Evolutionary conservation across 2,329 filamentous ascomycete species (phyloP), one percentile per base, ranked within the genome.

Genomic region (Fusarium aywerte): DNA sequence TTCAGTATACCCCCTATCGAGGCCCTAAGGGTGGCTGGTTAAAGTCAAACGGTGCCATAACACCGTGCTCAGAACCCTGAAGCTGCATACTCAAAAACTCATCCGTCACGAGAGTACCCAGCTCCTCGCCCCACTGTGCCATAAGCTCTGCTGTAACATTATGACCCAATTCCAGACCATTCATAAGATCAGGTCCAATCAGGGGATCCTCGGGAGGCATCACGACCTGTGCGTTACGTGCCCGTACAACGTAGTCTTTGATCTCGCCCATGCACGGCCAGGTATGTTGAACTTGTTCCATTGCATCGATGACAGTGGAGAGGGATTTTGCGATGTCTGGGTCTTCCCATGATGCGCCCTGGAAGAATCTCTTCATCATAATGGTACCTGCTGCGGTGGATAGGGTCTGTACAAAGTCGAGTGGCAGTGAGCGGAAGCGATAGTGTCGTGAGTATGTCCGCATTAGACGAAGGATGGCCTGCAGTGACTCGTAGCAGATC

Each of bases 281-380:
- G 9, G 81, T 82, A 38, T 82, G 78, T 29, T 87, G 78, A 32
- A 88, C 83, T n/a, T 80, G 78, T 32, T 83, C 78, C 63, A 87
- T 83, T 33, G 82, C 82, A 6, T 85, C 81, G 1, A 81, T 73
- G n/a, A 82, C 78, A 16, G 81, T 78, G 10, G 82, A 81, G 23
- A 89, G 76, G 18, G 83, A 81, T 27, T 77, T 77, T 1, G 85
- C 80, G 27, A 89, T 83, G 47, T 84, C 76, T 0, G 74, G 69
- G 59, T 83, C 80, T 32, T 78, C 76, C 77, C 78, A 80, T 0
- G 79, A 74, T 0, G 77, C 74, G 9, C 75, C 70, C 29, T 81
- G 76, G 36, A 84, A 74, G 55, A 79, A 79, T 2, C 80, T 75
- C 51, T 80, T 80, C 80, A 84, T 83, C 65, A 84, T 75, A 25